Percentiles rank a stretch among this genome's conserved stretches.
These are phyloP conservation scores for Fusarium aywerte DNA, from an alignment of 2,329 filamentous ascomycete species.

Conservation along the genomic window DNA sequence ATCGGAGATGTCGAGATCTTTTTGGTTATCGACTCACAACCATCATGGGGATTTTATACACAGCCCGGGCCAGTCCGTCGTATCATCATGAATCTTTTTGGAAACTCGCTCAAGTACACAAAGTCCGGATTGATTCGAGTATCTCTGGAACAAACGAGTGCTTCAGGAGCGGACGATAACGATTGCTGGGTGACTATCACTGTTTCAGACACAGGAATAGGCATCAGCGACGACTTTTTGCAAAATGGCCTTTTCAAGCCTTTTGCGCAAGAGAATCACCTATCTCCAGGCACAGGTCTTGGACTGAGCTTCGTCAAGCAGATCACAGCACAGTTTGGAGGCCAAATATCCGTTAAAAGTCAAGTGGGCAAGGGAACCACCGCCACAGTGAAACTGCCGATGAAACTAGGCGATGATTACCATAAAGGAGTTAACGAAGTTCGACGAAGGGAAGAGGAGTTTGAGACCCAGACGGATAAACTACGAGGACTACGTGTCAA, in stretches of 20 bases:
- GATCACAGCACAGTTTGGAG: slow-evolving; percentile 68
- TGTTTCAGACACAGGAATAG: slow-evolving; percentile 72
- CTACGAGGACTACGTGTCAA: slow-evolving; percentile 48
- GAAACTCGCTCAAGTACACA: slow-evolving; percentile 72
- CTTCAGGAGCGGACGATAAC: neutral
- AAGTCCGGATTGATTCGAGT: slow-evolving; percentile 48
- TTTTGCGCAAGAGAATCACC: slow-evolving; percentile 71
- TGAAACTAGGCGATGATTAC: slow-evolving; percentile 26
- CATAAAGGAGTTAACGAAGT: neutral
- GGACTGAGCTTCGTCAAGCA: slow-evolving; percentile 72
- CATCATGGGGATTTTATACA: slow-evolving; percentile 63
- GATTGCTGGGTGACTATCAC: slow-evolving; percentile 52
- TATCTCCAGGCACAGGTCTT: slow-evolving; percentile 70
- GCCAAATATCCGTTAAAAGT: slow-evolving; percentile 68
- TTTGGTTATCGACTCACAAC: slow-evolving; percentile 54
- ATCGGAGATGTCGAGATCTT: slow-evolving; percentile 48
- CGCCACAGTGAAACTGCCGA: slow-evolving; percentile 49
- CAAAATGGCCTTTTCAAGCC: slow-evolving; percentile 69
- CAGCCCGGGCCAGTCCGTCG: slow-evolving; percentile 63
- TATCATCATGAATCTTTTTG: slow-evolving; percentile 71
- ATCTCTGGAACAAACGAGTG: slow-evolving; percentile 39
- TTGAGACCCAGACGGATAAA: slow-evolving; percentile 44
- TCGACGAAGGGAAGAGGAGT: slow-evolving; percentile 42
- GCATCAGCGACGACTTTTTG: slow-evolving; percentile 72
- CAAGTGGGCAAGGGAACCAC: slow-evolving; percentile 52